Conservation (phyloP, 208 protist species). For the Acanthamoeba triangularis region DNA sequence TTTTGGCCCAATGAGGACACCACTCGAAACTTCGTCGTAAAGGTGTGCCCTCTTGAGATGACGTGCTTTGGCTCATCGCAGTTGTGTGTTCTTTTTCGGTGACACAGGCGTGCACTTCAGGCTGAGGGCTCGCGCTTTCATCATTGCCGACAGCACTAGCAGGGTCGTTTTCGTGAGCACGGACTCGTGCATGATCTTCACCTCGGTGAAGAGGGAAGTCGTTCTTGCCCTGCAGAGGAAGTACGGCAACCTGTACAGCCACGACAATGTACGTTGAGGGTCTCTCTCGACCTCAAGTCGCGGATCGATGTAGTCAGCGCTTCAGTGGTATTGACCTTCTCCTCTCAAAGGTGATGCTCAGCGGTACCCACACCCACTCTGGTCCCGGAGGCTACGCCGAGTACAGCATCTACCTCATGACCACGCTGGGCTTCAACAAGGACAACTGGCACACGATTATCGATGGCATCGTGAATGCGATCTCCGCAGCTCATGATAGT, state of each 20-base stretch:
- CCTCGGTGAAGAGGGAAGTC: slow-evolving; percentile 83
- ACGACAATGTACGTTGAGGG: slow-evolving; percentile 80
- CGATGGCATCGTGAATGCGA: slow-evolving; percentile 84
- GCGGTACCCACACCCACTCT: slow-evolving; percentile 88
- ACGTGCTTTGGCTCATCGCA: not conserved
- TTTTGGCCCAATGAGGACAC: too few species aligned
- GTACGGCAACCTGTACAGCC: slow-evolving; percentile 79
- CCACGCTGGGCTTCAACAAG: slow-evolving; percentile 85
- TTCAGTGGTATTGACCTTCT: not conserved
- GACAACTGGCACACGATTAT: slow-evolving; percentile 85
- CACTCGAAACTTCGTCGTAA: not conserved
- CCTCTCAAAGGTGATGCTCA: slow-evolving; percentile 52
- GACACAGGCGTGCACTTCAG: slow-evolving; percentile 85
- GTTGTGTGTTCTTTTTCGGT: too few species aligned
- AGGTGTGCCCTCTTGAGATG: not conserved
- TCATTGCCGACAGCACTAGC: slow-evolving; percentile 81
- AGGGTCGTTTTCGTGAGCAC: slow-evolving; percentile 84
- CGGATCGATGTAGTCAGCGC: too few species aligned
- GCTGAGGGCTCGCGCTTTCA: slow-evolving; percentile 82
- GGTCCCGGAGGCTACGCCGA: slow-evolving; percentile 81
- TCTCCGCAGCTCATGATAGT: slow-evolving; percentile 81
- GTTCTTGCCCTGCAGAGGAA: slow-evolving; percentile 75
- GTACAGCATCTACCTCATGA: slow-evolving; percentile 76
- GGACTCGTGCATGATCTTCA: slow-evolving; percentile 87
- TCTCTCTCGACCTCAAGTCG: not conserved